Evolutionary conservation across 2,329 filamentous ascomycete genomes (phyloP), one percentile per base, ranked within the genome.

Genomic region (Raffaelea albimanens): DNA sequence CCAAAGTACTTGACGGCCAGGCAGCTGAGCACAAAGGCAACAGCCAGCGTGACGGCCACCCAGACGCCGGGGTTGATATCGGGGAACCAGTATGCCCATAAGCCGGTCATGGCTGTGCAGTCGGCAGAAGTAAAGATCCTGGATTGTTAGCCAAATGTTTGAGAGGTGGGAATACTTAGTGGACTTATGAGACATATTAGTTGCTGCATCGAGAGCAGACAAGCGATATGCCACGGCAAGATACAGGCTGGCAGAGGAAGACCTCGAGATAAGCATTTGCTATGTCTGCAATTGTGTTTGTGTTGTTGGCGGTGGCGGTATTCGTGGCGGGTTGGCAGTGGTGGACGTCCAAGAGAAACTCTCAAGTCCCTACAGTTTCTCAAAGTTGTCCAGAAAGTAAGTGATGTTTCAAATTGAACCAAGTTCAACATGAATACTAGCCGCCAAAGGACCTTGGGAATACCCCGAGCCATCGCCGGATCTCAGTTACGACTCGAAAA

Each of bases 1-100:
- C 85, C 85, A 50, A 86, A 89, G 72, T 75, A 87, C 53, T 83
- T 72, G 18, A 89, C 83, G 1, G 82, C 82, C 51, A 90, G 71
- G 42, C 89, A 56, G 56, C 91, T 91, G 65, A 90, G 39, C 25
- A 38, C 34, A 45, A 45, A 22, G 11, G 39, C n/a, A 25, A 38
- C 18, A 4, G 31, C 23, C 20, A 43, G 21, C n/a, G 40, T 43
- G 20, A 19, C n/a, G 40, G 40, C 40, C 21, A 43, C 40, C 40
- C 40, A 43, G 20, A 43, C 40, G 23, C 40, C 40, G 10, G 40
- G 40, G 23, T 43, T 43, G 40, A 43, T 29, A n/a, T 43, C 40
- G 7, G 40, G 40, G 34, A 43, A 43, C 40, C 40, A 43, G 40
- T 43, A 43, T 20, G 41, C 23, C 41, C 41, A 43, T 8, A 43